Conservation (phyloP, 495 filamentous ascomycete genomes). For the Tuber aestivum region DNA sequence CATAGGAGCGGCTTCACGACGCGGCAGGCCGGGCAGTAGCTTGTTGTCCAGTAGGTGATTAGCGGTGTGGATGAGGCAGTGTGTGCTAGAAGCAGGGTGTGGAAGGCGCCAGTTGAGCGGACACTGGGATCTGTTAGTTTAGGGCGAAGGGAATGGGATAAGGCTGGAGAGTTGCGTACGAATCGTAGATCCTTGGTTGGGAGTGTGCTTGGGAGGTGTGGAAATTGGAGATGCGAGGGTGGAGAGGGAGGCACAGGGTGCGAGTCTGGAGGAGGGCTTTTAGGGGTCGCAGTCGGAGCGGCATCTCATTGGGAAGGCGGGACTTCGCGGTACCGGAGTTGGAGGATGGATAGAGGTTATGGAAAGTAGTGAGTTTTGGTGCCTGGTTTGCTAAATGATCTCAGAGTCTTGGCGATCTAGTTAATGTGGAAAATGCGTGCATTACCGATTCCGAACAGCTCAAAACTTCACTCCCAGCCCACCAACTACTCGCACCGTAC, state of each 20-base stretch:
- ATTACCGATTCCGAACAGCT: neutral
- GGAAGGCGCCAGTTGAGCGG: slow-evolving; percentile 56
- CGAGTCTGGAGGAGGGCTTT: neutral
- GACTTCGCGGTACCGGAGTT: neutral
- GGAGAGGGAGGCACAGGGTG: slow-evolving; percentile 1
- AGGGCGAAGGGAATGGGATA: neutral
- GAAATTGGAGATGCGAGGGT: neutral
- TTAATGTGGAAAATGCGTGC: neutral
- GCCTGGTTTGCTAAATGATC: neutral
- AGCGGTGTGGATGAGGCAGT: slow-evolving; percentile 55
- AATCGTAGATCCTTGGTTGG: slow-evolving; percentile 16
- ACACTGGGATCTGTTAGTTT: slow-evolving; percentile 44
- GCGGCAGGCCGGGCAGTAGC: slow-evolving; percentile 58
- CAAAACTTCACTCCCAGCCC: neutral
- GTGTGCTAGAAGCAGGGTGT: slow-evolving; percentile 56
- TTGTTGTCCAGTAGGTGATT: slow-evolving; percentile 65
- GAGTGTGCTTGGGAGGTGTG: neutral
- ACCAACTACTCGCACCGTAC: neutral
- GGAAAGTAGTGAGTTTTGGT: neutral
- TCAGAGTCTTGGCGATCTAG: slow-evolving; percentile 17
- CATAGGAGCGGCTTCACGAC: slow-evolving; percentile 52
- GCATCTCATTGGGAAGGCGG: neutral
- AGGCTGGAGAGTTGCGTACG: slow-evolving; percentile 7
- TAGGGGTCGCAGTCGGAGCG: neutral
- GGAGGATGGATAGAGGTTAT: neutral